Percentiles rank a stretch among this genome's conserved stretches.
Conservation (phyloP, 2,329 filamentous ascomycete species). For the Stenocarpella maydis region DNA sequence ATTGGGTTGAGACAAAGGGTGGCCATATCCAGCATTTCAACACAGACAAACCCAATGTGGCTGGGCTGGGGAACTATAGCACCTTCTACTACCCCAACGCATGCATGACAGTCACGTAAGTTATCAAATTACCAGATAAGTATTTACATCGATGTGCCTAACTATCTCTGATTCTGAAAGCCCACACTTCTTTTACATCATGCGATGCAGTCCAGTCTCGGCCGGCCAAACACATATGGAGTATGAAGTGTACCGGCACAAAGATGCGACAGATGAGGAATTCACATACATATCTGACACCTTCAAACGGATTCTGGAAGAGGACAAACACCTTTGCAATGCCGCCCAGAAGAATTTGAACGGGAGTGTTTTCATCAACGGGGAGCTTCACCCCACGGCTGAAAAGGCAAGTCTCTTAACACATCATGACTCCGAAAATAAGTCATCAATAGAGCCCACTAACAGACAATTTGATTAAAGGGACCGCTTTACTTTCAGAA, state of each 20-base stretch:
- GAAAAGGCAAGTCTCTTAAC: no score
- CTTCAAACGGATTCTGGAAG: constrained; percentile 60
- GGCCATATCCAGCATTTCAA: background rate
- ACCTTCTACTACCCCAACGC: constrained; percentile 51
- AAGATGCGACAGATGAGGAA: constrained; percentile 53
- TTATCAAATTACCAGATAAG: no score
- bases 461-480: background rate
- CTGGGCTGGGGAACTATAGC: constrained; percentile 41
- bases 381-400: constrained; percentile 62
- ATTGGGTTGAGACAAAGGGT: background rate
- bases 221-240: constrained; percentile 53
- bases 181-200: constrained; percentile 62
- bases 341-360: constrained; percentile 59
- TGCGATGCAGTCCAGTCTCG: constrained; percentile 55
- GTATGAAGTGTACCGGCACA: constrained; percentile 60
- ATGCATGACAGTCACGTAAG: constrained; percentile 50
- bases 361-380: constrained; percentile 58
- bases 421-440: no score
- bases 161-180: no score
- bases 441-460: no score
- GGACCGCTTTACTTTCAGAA: constrained; percentile 1
- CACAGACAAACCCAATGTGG: background rate
- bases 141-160: no score
- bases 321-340: constrained; percentile 60
- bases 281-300: no score